Evolutionary conservation across 2,329 filamentous ascomycete species (phyloP).

Genomic region (Trichoderma atroviride): DNA sequence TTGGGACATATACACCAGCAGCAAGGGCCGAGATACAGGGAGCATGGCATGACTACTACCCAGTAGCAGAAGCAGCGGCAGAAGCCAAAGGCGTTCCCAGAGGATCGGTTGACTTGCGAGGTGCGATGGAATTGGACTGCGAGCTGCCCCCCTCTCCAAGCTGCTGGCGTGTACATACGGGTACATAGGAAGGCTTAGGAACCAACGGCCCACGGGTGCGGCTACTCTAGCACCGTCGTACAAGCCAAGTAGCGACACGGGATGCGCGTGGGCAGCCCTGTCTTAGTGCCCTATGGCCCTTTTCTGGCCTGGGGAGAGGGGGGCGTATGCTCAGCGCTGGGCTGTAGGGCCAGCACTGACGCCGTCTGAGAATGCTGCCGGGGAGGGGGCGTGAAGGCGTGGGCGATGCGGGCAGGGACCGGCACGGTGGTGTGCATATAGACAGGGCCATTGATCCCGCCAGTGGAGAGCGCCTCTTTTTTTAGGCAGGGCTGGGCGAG

Average conservation of each 20-base stretch:
- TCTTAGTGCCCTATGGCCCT: conserved; percentile 16
- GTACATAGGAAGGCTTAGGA: conserved; percentile 1
- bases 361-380: conserved; percentile 11
- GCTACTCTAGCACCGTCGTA: conserved; percentile 27
- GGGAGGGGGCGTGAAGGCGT: conserved; percentile 16
- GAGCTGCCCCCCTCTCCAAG: not conserved
- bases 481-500: conserved; percentile 24
- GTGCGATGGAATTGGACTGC: conserved; percentile 8
- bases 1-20: not conserved
- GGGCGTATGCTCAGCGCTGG: conserved; percentile 6
- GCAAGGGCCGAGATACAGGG: conserved; percentile 11
- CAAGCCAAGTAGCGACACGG: conserved; percentile 18
- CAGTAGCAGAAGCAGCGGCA: conserved; percentile 16
- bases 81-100: conserved; percentile 23
- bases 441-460: conserved; percentile 21
- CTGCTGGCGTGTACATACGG: not conserved
- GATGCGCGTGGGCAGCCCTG: conserved; percentile 25
- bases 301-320: conserved; percentile 10
- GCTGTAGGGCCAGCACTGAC: conserved; percentile 20
- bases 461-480: conserved; percentile 21
- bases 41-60: not conserved
- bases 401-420: conserved; percentile 10
- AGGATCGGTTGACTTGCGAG: conserved; percentile 25
- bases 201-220: conserved; percentile 26
- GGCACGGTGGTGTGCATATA: conserved; percentile 21